A percentile compares a stretch with the other conserved stretches of the same genome.
Conservation (phyloP, 2,329 filamentous ascomycete genomes). For the Neoascochyta sp. region DNA sequence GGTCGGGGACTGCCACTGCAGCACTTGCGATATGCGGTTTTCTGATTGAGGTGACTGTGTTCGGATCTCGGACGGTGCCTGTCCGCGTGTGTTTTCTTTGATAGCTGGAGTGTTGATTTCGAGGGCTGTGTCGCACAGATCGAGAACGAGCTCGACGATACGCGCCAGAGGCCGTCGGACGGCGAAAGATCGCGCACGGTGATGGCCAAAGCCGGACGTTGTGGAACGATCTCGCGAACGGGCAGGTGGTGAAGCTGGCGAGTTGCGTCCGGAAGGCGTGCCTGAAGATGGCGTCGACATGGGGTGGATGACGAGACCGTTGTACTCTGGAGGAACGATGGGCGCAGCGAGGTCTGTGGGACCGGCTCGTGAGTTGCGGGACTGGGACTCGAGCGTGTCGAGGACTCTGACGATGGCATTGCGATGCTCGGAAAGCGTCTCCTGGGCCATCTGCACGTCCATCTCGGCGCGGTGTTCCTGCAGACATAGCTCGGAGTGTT, state of each 20-base stretch:
- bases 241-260: conserved; percentile 61
- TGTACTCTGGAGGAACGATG: conserved; percentile 71
- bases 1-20: conserved; percentile 95
- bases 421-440: conserved; percentile 85
- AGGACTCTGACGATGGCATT: conserved; percentile 93
- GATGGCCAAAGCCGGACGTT: conserved; percentile 68
- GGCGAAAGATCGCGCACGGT: conserved; percentile 82
- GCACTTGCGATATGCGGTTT: conserved; percentile 85
- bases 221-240: conserved; percentile 70
- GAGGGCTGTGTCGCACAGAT: conserved; percentile 90
- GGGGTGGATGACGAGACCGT: conserved; percentile 78
- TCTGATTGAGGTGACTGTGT: conserved; percentile 96
- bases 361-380: conserved; percentile 56
- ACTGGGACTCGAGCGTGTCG: conserved; percentile 80
- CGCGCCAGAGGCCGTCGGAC: conserved; percentile 83
- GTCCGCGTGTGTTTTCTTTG: conserved; percentile 68
- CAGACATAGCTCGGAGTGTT: conserved; percentile 92
- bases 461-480: conserved; percentile 96
- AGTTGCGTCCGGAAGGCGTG: conserved; percentile 66
- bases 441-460: conserved; percentile 95
- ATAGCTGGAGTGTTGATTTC: conserved; percentile 93
- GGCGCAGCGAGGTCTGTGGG: conserved; percentile 48
- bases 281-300: conserved; percentile 63
- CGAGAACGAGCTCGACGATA: conserved; percentile 90
- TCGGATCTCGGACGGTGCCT: conserved; percentile 70